Base-by-base conservation (phyloP, 306 rosid genomes). In the Dryas drummondii region DNA sequence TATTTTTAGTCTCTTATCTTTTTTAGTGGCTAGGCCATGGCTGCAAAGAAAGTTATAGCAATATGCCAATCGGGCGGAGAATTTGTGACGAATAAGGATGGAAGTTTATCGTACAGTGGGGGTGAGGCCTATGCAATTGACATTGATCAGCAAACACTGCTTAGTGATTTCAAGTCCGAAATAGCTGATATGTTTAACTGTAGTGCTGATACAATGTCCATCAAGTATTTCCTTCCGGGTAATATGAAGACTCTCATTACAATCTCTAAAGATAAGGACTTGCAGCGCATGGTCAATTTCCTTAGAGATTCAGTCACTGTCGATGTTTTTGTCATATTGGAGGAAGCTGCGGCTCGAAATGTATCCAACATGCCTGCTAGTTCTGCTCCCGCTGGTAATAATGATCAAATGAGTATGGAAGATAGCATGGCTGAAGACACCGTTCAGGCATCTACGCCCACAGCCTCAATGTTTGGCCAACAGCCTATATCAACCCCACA, bases 361-460 rank as follows among this genome's bases (percentile, higher is more conserved):
- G 75, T 81, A 49, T 90, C 97, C 78, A 87, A 82, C 86, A 85
- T 88, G 97, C 96, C 91, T 69, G 91, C 85, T 56, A 72, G 82
- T 83, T 77, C 94, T 51, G 66, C 86, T 42, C 53, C 91, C 40
- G 14, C 78, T 0, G 84, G 78, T 67, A 90, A 84, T 86, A 90
- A 81, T 79, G 88, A 85, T 68, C 97, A 94, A 82, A 86, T 76
- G 88, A 85, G 71, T 66, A 88, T 90, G 96, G 97, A 86, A 80
- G 97, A 94, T 80, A 88, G 93, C 83, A 92, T 94, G 97, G 96
- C 97, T 1, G 99, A 94, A 80, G 99, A 91, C 81, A 87, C 84
- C 12, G 66, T 87, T 66, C 92, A 87, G 78, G 78, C 83, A 59
- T 49, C 86, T 12, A 69, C 66, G 4, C 80, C 92, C 3, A 27